These are phyloP conservation scores for Tylopilus intermedius DNA, from an alignment of 768 basidiomycete genomes.

Conservation along the genomic window DNA sequence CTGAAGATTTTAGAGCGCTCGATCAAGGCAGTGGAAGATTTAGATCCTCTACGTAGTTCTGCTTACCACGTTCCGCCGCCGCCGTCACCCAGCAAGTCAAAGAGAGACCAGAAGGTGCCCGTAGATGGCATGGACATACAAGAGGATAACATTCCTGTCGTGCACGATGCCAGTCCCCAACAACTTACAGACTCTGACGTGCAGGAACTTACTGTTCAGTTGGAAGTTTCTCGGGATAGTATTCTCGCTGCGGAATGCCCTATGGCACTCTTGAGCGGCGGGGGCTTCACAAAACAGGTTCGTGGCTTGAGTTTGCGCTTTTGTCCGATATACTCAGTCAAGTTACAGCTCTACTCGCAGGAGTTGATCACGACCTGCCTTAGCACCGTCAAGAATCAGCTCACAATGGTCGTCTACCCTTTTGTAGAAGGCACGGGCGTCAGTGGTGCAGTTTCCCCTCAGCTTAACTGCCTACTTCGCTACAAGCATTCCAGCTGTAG, in stretches of 20 bases:
- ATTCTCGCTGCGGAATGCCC: conserved; percentile 81
- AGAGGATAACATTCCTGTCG: background rate
- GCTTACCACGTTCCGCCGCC: conserved; percentile 15
- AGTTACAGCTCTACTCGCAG: conserved; percentile 79
- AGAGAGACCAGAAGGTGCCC: conserved; percentile 41
- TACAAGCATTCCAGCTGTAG: conserved; percentile 33
- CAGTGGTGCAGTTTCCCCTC: conserved; percentile 38
- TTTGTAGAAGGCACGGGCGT: conserved; percentile 69
- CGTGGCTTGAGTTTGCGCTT: conserved; percentile 14
- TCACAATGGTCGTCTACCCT: conserved; percentile 77
- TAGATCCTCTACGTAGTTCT: conserved; percentile 60
- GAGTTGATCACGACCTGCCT: conserved; percentile 84
- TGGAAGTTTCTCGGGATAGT: conserved; percentile 67
- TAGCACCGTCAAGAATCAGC: conserved; percentile 69
- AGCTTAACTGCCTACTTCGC: conserved; percentile 50
- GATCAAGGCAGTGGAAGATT: conserved; percentile 68
- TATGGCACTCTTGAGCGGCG: conserved; percentile 70
- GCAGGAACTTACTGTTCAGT: conserved; percentile 43
- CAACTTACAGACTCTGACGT: conserved; percentile 45
- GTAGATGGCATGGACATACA: conserved; percentile 4
- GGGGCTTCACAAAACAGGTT: conserved; percentile 84
- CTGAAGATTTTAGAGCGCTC: conserved; percentile 77
- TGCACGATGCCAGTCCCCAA: conserved; percentile 12
- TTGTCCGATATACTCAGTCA: conserved; percentile 1
- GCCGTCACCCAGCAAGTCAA: conserved; percentile 40